Percentiles rank a stretch among this genome's conserved stretches.
Conservation (phyloP, 192 early-diverging fungal genomes). For the Geosiphon pyriformis region DNA sequence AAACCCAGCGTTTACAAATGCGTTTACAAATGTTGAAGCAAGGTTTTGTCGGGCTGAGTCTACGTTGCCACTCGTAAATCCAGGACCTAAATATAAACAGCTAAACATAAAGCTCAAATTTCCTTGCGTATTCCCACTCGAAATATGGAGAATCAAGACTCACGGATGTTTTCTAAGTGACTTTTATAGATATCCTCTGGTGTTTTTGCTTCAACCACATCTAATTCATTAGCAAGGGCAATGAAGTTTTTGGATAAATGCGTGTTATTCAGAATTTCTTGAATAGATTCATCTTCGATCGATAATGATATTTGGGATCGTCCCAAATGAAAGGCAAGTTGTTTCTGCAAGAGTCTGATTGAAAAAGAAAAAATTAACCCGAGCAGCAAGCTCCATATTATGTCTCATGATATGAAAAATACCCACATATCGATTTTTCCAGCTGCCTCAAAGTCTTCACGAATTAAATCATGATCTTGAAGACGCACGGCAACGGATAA, state of each 20-base stretch:
- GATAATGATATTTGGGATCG: conserved; percentile 80
- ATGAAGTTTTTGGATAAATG: conserved; percentile 83
- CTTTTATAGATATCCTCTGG: conserved; percentile 99
- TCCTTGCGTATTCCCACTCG: no score
- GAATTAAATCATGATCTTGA: conserved; percentile 74
- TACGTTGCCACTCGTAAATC: conserved; percentile 57
- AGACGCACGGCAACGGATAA: conserved; percentile 83
- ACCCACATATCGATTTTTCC: conserved; percentile 64
- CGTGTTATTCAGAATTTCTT: conserved; percentile 86
- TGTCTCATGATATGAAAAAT: background rate
- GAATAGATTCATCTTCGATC: conserved; percentile 78
- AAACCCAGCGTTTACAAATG: conserved; percentile 98
- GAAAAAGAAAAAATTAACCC: conserved; percentile 6
- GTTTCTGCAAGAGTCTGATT: conserved; percentile 76
- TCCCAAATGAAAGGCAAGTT: conserved; percentile 91
- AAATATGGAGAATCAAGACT: conserved; percentile 15
- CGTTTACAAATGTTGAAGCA: conserved; percentile 97
- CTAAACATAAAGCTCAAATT: background rate
- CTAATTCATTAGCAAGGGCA: conserved; percentile 84
- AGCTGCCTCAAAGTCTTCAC: conserved; percentile 77
- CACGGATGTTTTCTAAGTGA: conserved; percentile 87
- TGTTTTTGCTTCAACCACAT: conserved; percentile 90
- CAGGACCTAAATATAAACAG: conserved; percentile 45
- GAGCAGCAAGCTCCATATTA: background rate
- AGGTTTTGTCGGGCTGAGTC: conserved; percentile 95